Base-by-base conservation (phyloP, 371 early-diverging fungal genomes). In the Syncephalastrum sp. region DNA sequence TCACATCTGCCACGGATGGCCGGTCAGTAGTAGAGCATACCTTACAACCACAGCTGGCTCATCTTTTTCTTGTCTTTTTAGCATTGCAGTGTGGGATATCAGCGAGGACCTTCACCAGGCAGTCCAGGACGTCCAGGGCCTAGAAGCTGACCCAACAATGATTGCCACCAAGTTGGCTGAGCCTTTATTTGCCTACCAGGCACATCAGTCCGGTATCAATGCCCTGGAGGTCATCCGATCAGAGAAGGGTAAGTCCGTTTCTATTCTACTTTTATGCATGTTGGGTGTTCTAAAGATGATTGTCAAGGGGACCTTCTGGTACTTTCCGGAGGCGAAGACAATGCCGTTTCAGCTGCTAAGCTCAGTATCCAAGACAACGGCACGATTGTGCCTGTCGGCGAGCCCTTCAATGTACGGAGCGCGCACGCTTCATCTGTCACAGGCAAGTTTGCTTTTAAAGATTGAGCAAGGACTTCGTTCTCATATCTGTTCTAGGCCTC, bases 301-400 rank as follows among this genome's bases (percentile, higher is more conserved):
- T 46, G 15, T 2, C 19, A 5, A 6, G 49, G 61, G 1, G 60
- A 62, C 14, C 42, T 82, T 8, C 29, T 79, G 42, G 50, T 77
- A 0, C 61, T 75, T 2, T 75, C 83, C n/a, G 85, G 85, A 42
- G 85, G 85, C 16, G 85, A 85, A 60, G 85, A 85, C 51, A 85
- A 85, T 61, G 82, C 82, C 1, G 49, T 85, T 15, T 74, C 64
- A 16, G 75, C 68, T 10, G 53, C 74, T 12, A 56, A 75, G 42
- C 33, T 70, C 10, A 24, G 49, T n/a, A 43, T 62, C 24, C 19
- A 25, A 13, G 16, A 29, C 12, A 47, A 43, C 25, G 25, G 43
- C 1, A 23, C 24, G 13, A 54, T 54, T 16, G 49, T 46, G 1
- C 21, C 54, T 41, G 16, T 67, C 2, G 63, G 64, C 5, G 49